These are phyloP conservation scores for Vigna mungo DNA, from an alignment of 306 rosid genomes.

Conservation along the genomic window DNA sequence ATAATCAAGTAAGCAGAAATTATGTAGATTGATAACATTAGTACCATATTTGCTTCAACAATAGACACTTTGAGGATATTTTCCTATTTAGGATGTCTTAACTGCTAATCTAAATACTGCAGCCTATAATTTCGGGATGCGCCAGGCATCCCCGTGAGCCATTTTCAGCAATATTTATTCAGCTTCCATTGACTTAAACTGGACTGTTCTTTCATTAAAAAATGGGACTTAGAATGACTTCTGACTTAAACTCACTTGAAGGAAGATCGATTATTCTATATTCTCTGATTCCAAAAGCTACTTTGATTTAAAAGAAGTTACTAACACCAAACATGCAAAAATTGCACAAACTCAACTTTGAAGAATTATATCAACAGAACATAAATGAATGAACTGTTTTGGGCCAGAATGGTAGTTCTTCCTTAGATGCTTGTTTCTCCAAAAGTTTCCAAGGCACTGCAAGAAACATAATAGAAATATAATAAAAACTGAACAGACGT, in stretches of 20 bases:
- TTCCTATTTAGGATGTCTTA: no score
- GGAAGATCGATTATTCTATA: neutral
- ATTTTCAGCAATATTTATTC: neutral
- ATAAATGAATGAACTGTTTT: neutral
- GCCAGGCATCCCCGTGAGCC: neutral
- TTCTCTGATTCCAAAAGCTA: neutral
- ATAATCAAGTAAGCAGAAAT: no score
- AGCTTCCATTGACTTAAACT: neutral
- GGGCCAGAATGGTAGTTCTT: neutral
- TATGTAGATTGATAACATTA: no score
- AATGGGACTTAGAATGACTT: neutral
- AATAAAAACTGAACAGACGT: neutral
- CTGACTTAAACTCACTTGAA: neutral
- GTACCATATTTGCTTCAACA: no score
- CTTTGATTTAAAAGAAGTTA: neutral
- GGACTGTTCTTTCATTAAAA: neutral
- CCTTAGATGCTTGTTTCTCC: neutral
- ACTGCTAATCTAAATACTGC: no score
- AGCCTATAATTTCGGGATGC: neutral
- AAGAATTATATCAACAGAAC: neutral
- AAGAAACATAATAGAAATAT: neutral
- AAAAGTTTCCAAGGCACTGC: neutral
- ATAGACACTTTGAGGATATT: no score
- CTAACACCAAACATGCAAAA: neutral
- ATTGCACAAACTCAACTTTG: neutral